Evolutionary conservation across 768 basidiomycete species (phyloP), one percentile per base, ranked within the genome.

Genomic region (Tulasnella calospora): DNA sequence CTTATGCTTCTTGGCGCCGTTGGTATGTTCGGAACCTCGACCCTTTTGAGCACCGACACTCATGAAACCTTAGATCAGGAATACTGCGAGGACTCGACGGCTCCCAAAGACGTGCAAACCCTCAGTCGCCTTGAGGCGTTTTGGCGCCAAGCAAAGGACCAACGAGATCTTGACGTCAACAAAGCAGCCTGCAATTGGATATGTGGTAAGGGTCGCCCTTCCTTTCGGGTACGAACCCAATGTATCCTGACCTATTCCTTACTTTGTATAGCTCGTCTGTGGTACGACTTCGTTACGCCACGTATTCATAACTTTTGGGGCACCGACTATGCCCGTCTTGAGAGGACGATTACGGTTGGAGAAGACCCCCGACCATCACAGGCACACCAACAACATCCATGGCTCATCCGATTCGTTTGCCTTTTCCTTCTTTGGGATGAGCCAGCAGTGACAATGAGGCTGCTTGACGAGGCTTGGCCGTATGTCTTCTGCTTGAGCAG

Each of bases 21-120:
- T 36, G 40, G 44, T 44, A 74, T 44, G 46, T 17, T 9, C 46
- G 7, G 10, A 12, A 47, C 44, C 17, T 15, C 41, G 71, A 13
- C 9, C 19, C 44, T 6, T 47, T 8, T 15, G 9, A 47, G 17
- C 33, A 27, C 15, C 19, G 44, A 23, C 51, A 2, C n/a, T 47
- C 19, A 44, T 36, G 3, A 15, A 21, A 2, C 35, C 9, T 3
- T 13, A 47, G 44, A 51, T 47, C 73, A 74, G 33, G 44, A 35
- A 47, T 74, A 55, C 36, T 27, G 73, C 44, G 51, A 74, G 38
- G 33, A 74, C n/a, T 74, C 73, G 19, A 74, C 73, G n/a, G 44
- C 73, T 27, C 73, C 73, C 23, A 74, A 74, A 19, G 44, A 74
- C 33, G 46, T 30, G 3, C n/a, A n/a, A n/a, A 55, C 44, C 0